Conservation (phyloP, 176 grass and related monocot genomes). For the Rhynchospora pubera region DNA sequence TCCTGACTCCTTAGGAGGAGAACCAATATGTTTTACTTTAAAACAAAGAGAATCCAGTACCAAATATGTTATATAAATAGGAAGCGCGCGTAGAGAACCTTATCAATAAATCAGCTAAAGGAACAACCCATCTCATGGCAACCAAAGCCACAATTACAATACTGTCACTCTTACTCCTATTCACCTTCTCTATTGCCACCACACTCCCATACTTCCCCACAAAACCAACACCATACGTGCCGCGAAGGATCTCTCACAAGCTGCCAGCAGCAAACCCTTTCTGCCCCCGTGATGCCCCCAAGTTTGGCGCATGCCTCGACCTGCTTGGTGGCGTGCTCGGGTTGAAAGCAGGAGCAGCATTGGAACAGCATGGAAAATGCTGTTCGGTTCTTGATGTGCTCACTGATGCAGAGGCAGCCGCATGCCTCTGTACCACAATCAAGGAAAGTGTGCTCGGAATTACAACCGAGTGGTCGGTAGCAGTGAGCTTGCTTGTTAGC, state of each 20-base stretch:
- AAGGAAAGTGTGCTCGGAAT: conserved; percentile 62
- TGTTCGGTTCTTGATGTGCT: conserved; percentile 42
- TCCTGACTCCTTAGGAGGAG: background rate
- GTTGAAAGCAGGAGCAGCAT: conserved; percentile 1
- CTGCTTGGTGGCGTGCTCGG: conserved; percentile 32
- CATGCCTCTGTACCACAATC: conserved; percentile 70
- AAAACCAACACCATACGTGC: background rate
- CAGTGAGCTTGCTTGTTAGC: conserved; percentile 56
- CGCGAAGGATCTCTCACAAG: background rate
- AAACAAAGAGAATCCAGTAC: background rate
- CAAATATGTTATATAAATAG: conserved; percentile 5
- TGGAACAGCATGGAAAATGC: conserved; percentile 39
- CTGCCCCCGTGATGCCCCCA: conserved; percentile 63
- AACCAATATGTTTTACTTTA: background rate
- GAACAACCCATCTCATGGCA: background rate
- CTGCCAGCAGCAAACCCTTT: conserved; percentile 30
- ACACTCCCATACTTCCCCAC: background rate
- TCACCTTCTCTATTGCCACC: background rate
- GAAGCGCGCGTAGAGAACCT: background rate
- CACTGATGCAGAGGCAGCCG: conserved; percentile 45
- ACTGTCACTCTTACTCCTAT: background rate
- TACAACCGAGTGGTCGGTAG: conserved; percentile 60
- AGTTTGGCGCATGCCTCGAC: conserved; percentile 46
- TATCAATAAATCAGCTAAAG: background rate
- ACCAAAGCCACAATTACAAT: background rate